Conservation (phyloP, 1,139 yeast species). For the Kurtzmaniella quercitrusa region DNA sequence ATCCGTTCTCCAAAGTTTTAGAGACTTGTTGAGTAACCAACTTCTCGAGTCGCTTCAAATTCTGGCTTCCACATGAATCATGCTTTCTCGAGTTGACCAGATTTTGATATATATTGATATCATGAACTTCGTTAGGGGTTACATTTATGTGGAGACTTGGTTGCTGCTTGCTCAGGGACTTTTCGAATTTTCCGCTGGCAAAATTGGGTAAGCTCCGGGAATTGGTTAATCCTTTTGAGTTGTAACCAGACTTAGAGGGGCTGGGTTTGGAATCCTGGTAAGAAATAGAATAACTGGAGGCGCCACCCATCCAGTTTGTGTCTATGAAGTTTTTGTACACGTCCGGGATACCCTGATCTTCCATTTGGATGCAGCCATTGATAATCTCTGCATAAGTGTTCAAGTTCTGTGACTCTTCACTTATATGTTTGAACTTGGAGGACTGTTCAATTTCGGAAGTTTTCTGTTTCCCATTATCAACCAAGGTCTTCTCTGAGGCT, state of each 20-base stretch:
- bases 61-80: background rate
- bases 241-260: background rate
- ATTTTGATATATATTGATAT: background rate
- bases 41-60: background rate
- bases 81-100: background rate
- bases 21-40: background rate
- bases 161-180: background rate
- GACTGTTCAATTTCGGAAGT: background rate
- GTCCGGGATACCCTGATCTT: slow-evolving; percentile 5
- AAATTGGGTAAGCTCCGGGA: slow-evolving; percentile 11
- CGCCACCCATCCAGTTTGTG: slow-evolving; percentile 19
- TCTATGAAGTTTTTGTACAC: slow-evolving; percentile 11
- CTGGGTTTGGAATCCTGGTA: slow-evolving; percentile 3
- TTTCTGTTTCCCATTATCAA: slow-evolving; percentile 6
- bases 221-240: slow-evolving; percentile 6
- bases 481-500: slow-evolving; percentile 12
- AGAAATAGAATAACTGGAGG: slow-evolving; percentile 6
- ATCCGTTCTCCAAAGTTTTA: background rate
- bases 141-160: background rate
- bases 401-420: slow-evolving; percentile 8
- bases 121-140: background rate
- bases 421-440: slow-evolving; percentile 3
- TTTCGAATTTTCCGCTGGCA: background rate
- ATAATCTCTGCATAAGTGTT: slow-evolving; percentile 3
- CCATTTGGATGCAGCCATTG: background rate